A percentile compares a stretch with the other conserved stretches of the same genome.
These are phyloP conservation scores for Ceratocystis diversiconidia DNA, from an alignment of 2,329 filamentous ascomycete species.

Conservation along the genomic window DNA sequence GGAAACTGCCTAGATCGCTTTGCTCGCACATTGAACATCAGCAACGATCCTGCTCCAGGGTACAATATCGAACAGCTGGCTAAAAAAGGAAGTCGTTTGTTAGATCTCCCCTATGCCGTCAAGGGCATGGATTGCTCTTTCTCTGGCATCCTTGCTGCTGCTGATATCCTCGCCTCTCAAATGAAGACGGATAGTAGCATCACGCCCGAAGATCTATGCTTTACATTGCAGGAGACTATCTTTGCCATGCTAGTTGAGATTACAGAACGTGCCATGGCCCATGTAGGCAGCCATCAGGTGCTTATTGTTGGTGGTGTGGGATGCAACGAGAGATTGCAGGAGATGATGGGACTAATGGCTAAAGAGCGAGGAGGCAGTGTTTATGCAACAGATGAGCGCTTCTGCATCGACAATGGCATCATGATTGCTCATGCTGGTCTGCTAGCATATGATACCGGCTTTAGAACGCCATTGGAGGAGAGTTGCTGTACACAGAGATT, in stretches of 20 bases:
- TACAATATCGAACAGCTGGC: slow-evolving; percentile 98
- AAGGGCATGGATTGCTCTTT: slow-evolving; percentile 99
- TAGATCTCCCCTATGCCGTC: slow-evolving; percentile 88
- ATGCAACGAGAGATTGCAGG: slow-evolving; percentile 83
- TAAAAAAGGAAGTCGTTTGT: slow-evolving; percentile 52
- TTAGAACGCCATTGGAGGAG: slow-evolving; percentile 60
- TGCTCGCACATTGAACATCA: slow-evolving; percentile 76
- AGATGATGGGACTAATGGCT: slow-evolving; percentile 98
- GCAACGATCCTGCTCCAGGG: slow-evolving; percentile 89
- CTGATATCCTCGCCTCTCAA: slow-evolving; percentile 64
- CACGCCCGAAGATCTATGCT: slow-evolving; percentile 77
- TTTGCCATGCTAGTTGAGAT: slow-evolving; percentile 98
- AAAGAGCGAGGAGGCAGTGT: slow-evolving; percentile 75
- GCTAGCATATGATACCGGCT: slow-evolving; percentile 69
- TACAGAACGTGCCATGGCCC: slow-evolving; percentile 95
- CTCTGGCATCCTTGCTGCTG: slow-evolving; percentile 72
- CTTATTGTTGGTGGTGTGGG: slow-evolving; percentile 92
- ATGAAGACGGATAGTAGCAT: slow-evolving; percentile 44
- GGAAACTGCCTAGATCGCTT: slow-evolving; percentile 96
- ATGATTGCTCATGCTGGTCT: slow-evolving; percentile 98
- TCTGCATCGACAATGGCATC: slow-evolving; percentile 98
- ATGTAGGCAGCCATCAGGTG: slow-evolving; percentile 81
- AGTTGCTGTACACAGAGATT: slow-evolving; percentile 76
- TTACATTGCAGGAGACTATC: slow-evolving; percentile 87
- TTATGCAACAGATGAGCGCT: slow-evolving; percentile 89